Conservation (phyloP, 371 early-diverging fungal species). For the Mucor circinelloides region DNA sequence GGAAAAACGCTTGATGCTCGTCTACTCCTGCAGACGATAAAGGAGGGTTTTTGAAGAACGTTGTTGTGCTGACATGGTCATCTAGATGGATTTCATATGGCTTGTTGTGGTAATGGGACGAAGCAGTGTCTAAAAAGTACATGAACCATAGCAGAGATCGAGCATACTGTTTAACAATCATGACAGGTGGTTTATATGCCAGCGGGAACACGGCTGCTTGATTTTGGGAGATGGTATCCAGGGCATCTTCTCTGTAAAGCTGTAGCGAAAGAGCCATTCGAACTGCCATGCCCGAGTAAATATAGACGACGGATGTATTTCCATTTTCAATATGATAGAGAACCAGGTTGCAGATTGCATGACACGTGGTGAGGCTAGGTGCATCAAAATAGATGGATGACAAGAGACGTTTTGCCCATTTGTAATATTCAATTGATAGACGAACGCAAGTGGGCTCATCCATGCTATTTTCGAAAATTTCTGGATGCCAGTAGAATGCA, state of each 20-base stretch:
- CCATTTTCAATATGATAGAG: constrained; percentile 53
- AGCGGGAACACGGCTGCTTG: constrained; percentile 15
- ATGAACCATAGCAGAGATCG: constrained; percentile 46
- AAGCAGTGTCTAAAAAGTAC: constrained; percentile 48
- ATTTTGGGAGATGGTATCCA: constrained; percentile 18
- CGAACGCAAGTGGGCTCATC: constrained; percentile 8
- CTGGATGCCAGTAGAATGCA: constrained; percentile 46
- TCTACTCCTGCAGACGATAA: neutral
- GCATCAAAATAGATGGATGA: constrained; percentile 44
- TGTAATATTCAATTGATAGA: constrained; percentile 38
- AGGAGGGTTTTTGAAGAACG: constrained; percentile 20
- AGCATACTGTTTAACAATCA: constrained; percentile 30
- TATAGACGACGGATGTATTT: constrained; percentile 40
- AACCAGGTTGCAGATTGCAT: constrained; percentile 46
- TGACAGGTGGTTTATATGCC: constrained; percentile 9
- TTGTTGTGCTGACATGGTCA: constrained; percentile 30
- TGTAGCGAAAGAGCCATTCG: constrained; percentile 44
- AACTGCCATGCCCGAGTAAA: constrained; percentile 52
- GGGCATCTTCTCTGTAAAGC: constrained; percentile 35
- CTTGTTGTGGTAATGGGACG: constrained; percentile 48
- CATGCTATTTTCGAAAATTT: constrained; percentile 23
- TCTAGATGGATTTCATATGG: constrained; percentile 45
- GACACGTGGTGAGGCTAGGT: constrained; percentile 38
- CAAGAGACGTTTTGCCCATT: constrained; percentile 40
- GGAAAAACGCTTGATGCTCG: constrained; percentile 36